Base-by-base conservation (phyloP, 176 grass and related monocot species). In the Oryza longistaminata region DNA sequence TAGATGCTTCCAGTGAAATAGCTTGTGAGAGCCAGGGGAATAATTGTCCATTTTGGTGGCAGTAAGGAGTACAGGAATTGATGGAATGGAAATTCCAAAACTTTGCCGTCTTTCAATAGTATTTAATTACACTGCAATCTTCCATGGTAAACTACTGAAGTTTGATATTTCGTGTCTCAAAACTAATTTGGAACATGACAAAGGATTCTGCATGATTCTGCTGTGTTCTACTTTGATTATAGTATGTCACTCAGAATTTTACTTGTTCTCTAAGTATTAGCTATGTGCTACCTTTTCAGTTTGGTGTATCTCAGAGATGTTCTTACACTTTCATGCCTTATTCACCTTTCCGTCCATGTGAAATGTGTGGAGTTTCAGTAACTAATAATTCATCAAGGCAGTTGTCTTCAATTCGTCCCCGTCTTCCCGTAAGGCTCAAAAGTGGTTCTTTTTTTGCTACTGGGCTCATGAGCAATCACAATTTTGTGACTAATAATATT, bases 221-320 rank as follows among this genome's bases (percentile, higher is more conserved):
- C 42, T 4, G 7, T 7, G 4, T 16, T 67, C 11, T 69, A 19
- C 7, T 81, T 55, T 61, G 10, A 27, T 58, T 62, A 31, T 48
- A 46, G 37, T 15, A 14, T 44, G 27, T 45, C 17, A 61, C 45
- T 70, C 61, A 7, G 19, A 75, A 53, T 9, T 27, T 22, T 49
- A 1, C 34, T 72, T 85, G 34, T n/a, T 49, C 3, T 67, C 68
- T 31, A 76, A 79, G 9, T 40, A n/a, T 42, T 86, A 12, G 11
- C 27, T 64, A 15, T 50, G 6, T 78, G 33, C 77, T 78, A 24
- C 22, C 52, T 81, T 79, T 90, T 53, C 90, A 98, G 96, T 74
- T 98, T 17, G 70, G 68, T 64, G 14, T 27, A 64, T 85, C 86
- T 49, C 87, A 87, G 76, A 87, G 80, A 74, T 92, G 85, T 90